Conservation (phyloP, 2,329 filamentous ascomycete species). For the Penicillium corylophilum region DNA sequence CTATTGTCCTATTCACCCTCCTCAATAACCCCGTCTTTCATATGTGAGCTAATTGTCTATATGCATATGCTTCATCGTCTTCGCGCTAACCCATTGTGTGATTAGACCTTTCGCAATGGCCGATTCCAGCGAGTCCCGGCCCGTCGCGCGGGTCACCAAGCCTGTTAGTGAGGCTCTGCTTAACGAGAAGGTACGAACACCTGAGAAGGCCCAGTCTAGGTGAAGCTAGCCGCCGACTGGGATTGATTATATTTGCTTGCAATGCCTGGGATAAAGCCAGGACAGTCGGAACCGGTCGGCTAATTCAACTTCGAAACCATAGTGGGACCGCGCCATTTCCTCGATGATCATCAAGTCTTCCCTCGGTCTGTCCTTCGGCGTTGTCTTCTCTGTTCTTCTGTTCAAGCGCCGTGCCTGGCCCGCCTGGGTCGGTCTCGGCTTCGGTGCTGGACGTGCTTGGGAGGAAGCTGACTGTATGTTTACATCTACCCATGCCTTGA, state of each 20-base stretch:
- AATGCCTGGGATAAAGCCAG: background rate
- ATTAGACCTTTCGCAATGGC: constrained; percentile 50
- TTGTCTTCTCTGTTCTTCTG: constrained; percentile 96
- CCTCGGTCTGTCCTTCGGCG: constrained; percentile 92
- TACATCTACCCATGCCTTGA: constrained; percentile 8
- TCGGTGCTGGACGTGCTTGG: constrained; percentile 93
- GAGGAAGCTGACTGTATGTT: constrained; percentile 90
- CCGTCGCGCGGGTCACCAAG: constrained; percentile 64
- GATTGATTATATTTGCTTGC: background rate
- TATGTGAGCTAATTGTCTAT: constrained; percentile 11
- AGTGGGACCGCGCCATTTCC: constrained; percentile 99
- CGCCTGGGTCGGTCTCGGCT: constrained; percentile 89
- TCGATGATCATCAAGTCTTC: constrained; percentile 96
- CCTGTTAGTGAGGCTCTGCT: constrained; percentile 96
- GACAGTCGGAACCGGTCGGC: constrained; percentile 5
- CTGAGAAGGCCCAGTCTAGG: background rate
- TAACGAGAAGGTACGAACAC: constrained; percentile 84
- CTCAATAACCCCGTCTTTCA: constrained; percentile 17
- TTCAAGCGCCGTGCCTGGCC: constrained; percentile 99
- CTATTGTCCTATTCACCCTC: constrained; percentile 15
- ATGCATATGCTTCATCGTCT: background rate
- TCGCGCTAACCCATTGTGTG: constrained; percentile 15
- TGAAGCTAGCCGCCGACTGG: background rate
- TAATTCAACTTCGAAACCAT: constrained; percentile 23
- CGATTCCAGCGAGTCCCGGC: constrained; percentile 54